Conservation (phyloP, 768 basidiomycete species). For the Coprinellus aureogranulatus region DNA sequence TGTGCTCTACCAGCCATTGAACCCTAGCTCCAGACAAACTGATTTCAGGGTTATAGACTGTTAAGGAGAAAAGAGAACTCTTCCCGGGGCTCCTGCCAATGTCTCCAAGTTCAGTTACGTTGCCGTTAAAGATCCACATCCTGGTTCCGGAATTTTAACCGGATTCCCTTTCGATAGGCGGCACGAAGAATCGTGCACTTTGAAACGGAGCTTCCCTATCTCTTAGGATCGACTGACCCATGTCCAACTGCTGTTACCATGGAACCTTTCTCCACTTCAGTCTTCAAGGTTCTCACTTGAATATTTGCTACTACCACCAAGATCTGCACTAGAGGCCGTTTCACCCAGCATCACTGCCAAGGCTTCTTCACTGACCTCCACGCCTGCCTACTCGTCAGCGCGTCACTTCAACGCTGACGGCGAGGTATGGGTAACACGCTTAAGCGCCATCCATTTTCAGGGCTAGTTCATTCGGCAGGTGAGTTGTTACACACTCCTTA, state of each 20-base stretch:
- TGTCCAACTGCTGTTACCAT: constrained; percentile 85
- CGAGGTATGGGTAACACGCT: constrained; percentile 83
- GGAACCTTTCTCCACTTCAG: constrained; percentile 88
- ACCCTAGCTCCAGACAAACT: constrained; percentile 73
- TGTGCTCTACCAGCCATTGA: constrained; percentile 69
- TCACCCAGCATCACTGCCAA: constrained; percentile 58
- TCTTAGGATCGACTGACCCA: constrained; percentile 84
- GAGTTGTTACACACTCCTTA: constrained; percentile 88
- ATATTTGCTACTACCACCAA: constrained; percentile 89
- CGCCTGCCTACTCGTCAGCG: constrained; percentile 73
- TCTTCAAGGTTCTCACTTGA: constrained; percentile 84
- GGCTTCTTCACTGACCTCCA: constrained; percentile 78
- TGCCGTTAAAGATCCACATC: constrained; percentile 68
- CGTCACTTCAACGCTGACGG: constrained; percentile 71
- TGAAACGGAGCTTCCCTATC: constrained; percentile 74
- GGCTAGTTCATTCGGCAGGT: constrained; percentile 90
- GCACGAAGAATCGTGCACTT: constrained; percentile 60
- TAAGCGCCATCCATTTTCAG: constrained; percentile 90
- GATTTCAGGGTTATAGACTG: constrained; percentile 71
- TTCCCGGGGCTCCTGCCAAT: constrained; percentile 70
- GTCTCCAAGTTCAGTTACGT: constrained; percentile 64
- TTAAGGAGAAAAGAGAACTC: constrained; percentile 80
- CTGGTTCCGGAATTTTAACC: constrained; percentile 78
- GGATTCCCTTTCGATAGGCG: constrained; percentile 77
- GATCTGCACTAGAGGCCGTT: constrained; percentile 83